Evolutionary conservation across 2,329 filamentous ascomycete genomes (phyloP).

Genomic region (Trichophyton mentagrophytes): DNA sequence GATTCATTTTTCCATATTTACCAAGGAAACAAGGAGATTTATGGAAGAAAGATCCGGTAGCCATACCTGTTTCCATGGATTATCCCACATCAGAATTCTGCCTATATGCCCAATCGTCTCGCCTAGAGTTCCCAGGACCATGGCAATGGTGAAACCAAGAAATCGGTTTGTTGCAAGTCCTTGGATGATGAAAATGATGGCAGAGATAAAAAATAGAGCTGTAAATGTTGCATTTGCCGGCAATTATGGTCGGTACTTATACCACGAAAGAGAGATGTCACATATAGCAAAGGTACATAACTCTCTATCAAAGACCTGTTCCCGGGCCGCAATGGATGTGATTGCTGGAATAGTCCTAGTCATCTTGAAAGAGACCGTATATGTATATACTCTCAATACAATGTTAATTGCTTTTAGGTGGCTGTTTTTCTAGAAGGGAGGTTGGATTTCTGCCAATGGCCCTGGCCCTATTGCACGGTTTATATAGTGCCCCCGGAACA

Average conservation of each 20-base stretch:
- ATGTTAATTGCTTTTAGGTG: not conserved
- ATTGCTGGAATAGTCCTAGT: not conserved
- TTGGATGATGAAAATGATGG: conserved; percentile 7
- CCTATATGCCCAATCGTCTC: conserved; percentile 50
- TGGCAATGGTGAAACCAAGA: conserved; percentile 26
- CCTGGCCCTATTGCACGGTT: too few relatives aligned
- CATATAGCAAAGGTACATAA: conserved; percentile 13
- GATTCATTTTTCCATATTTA: not conserved
- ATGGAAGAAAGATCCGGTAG: not conserved
- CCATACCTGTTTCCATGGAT: conserved; percentile 28
- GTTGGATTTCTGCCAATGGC: not conserved
- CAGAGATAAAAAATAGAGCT: conserved; percentile 9
- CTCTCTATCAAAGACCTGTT: not conserved
- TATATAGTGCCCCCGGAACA: too few relatives aligned
- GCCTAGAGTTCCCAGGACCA: conserved; percentile 41
- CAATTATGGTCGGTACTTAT: conserved; percentile 11
- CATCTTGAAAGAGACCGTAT: not conserved
- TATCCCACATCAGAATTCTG: conserved; percentile 42
- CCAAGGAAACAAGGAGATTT: not conserved
- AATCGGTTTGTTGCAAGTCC: conserved; percentile 7
- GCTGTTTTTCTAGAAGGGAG: not conserved
- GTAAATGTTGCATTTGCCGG: conserved; percentile 9
- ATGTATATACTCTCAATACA: not conserved
- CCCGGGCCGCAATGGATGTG: not conserved
- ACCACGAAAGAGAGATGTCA: conserved; percentile 8